Percentiles rank a stretch among this genome's conserved stretches.
phyloP scores from a whole-genome alignment of 305 asterid genomes.

The Rubia tinctorum region DNA sequence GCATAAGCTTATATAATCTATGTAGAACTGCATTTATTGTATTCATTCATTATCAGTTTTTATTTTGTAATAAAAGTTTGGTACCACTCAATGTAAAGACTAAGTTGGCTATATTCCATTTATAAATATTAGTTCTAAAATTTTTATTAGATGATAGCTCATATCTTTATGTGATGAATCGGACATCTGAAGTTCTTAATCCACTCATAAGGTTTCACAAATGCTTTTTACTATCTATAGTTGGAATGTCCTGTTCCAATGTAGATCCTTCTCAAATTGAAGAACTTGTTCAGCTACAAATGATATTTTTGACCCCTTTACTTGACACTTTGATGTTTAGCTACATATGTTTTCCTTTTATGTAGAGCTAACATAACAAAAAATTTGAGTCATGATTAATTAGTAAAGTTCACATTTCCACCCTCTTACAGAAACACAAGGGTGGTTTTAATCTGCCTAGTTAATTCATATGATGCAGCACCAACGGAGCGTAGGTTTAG shows the following conservation, averaged over 20 bases:
- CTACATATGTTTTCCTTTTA: background rate
- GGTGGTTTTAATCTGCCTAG: background rate
- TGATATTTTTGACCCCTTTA: background rate
- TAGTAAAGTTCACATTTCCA: background rate
- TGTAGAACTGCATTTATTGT: background rate
- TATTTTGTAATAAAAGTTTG: background rate
- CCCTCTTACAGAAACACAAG: background rate
- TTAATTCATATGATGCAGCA: background rate
- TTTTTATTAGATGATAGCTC: background rate
- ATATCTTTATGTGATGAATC: background rate
- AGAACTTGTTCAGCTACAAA: background rate
- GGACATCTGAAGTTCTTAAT: background rate
- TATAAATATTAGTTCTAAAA: background rate
- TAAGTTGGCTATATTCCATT: background rate
- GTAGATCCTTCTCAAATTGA: background rate
- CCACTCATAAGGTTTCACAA: background rate
- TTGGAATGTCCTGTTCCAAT: background rate
- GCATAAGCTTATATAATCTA: background rate
- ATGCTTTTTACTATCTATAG: background rate
- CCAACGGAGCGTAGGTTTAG: too few relatives aligned
- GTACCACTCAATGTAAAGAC: background rate
- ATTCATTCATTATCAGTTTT: background rate
- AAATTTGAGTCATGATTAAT: background rate
- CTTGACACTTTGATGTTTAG: too few relatives aligned
- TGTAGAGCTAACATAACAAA: background rate